Base-by-base conservation (phyloP, 1,284 basidiomycete genomes). In the Somion occarium region DNA sequence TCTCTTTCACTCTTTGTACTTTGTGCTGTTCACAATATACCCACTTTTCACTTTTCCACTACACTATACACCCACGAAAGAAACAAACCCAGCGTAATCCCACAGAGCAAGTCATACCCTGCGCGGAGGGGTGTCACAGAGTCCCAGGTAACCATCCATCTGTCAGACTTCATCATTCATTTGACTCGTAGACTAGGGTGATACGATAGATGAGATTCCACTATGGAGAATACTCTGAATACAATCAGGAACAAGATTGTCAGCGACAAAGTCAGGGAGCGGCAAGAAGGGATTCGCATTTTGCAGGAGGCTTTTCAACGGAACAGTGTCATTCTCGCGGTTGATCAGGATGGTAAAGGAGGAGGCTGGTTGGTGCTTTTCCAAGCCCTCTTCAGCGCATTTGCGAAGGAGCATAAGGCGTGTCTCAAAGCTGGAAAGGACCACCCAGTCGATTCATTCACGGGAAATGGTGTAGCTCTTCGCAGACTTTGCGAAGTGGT, bases 361-460 rank as follows among this genome's bases (percentile, higher is more conserved):
- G 44, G 5, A 15, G 15, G 44, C 24, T 96, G 91, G 91, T 68
- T 85, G 30, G 70, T 75, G 5, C 70, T 93, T 2, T 91, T 89
- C 60, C 80, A 91, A 61, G 80, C 82, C 19, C 70, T 95, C 9
- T 93, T 92, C 65, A 69, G 71, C 11, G 69, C 79, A 9, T 82
- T 93, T 44, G 61, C 73, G 18, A 73, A 70, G 52, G 91, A 96
- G 69, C 84, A 81, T 64, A 62, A 59, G 3, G 72, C 74, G 13
- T 72, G 67, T 54, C 83, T 79, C 65, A 84, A 83, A 61, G 67
- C 57, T 9, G 60, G 59, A 5, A 49, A 43, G 23, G 23, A 43
- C n/a, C 46, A 59, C 64, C 41, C 42, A 9, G 13, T 22, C 20
- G 22, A 19, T 4, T 19, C 42, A 22, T 43, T 43, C 30, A n/a